Evolutionary conservation across 139 green algal species (phyloP).

Genomic region (Picochlorum sp.): DNA sequence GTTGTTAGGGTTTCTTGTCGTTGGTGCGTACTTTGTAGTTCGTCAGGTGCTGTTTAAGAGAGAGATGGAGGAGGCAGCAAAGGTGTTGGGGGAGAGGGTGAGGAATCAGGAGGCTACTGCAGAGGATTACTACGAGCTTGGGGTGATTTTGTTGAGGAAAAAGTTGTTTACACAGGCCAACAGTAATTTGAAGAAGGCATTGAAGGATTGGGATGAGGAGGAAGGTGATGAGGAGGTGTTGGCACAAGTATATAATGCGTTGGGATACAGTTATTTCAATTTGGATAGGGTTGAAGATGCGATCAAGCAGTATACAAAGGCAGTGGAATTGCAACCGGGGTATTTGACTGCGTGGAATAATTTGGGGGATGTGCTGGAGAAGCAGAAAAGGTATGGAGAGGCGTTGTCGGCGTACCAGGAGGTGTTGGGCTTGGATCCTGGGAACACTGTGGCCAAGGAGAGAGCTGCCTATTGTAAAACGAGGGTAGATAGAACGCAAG

Average conservation of each 20-base stretch:
- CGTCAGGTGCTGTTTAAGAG: conserved; percentile 81
- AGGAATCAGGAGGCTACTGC: conserved; percentile 67
- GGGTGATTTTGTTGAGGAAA: conserved; percentile 92
- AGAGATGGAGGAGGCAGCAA: conserved; percentile 92
- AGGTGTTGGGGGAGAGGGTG: conserved; percentile 89
- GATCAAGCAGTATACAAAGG: conserved; percentile 69
- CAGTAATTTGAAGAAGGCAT: conserved; percentile 87
- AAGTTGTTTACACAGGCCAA: conserved; percentile 91
- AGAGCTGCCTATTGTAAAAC: conserved; percentile 39
- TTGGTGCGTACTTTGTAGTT: conserved; percentile 87
- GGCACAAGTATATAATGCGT: conserved; percentile 93
- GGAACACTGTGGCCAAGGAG: conserved; percentile 72
- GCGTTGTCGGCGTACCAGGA: conserved; percentile 75
- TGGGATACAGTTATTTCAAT: conserved; percentile 90
- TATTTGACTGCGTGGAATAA: conserved; percentile 94
- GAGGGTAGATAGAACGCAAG: conserved; percentile 25
- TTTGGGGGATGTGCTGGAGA: conserved; percentile 88
- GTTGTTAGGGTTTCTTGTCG: conserved; percentile 79
- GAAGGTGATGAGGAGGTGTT: conserved; percentile 84
- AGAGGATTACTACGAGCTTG: conserved; percentile 97
- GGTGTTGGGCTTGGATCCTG: conserved; percentile 68
- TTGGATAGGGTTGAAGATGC: conserved; percentile 66
- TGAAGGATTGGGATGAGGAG: conserved; percentile 61
- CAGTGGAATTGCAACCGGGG: conserved; percentile 73
- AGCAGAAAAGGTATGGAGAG: conserved; percentile 50